Conservation (phyloP, 106 monocot genomes). For the Apostasia ramifera region DNA sequence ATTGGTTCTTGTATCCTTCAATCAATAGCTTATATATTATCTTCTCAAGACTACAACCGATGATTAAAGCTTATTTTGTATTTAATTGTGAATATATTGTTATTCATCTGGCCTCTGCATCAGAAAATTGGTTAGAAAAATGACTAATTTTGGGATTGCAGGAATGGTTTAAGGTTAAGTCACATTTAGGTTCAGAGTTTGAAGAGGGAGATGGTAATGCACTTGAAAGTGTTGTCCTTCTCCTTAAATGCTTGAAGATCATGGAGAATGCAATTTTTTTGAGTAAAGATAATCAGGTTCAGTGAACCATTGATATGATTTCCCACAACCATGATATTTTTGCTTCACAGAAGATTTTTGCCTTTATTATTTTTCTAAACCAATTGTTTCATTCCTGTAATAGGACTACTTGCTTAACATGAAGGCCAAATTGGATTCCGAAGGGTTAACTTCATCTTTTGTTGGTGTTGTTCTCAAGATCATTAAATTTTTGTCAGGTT, state of each 20-base stretch:
- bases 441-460: slow-evolving; percentile 39
- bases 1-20: no score
- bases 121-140: neutral
- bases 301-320: no score
- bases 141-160: slow-evolving; percentile 21
- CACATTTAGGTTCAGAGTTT: slow-evolving; percentile 10
- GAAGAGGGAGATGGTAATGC: slow-evolving; percentile 36
- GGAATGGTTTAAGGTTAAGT: slow-evolving; percentile 30
- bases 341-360: no score
- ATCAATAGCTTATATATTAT: no score
- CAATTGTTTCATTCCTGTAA: neutral
- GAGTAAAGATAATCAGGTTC: slow-evolving; percentile 95
- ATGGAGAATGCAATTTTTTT: slow-evolving; percentile 98
- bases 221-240: slow-evolving; percentile 53
- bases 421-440: slow-evolving; percentile 35
- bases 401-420: slow-evolving; percentile 77
- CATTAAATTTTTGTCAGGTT: slow-evolving; percentile 87
- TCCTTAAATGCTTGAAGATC: slow-evolving; percentile 91
- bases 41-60: no score
- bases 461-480: slow-evolving; percentile 60
- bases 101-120: no score
- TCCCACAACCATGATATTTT: no score
- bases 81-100: neutral
- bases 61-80: neutral
- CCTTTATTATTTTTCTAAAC: neutral